A percentile compares a stretch with the other conserved stretches of the same genome.
Evolutionary conservation across 2,329 filamentous ascomycete species (phyloP).

Genomic region (Seiridium cupressi): DNA sequence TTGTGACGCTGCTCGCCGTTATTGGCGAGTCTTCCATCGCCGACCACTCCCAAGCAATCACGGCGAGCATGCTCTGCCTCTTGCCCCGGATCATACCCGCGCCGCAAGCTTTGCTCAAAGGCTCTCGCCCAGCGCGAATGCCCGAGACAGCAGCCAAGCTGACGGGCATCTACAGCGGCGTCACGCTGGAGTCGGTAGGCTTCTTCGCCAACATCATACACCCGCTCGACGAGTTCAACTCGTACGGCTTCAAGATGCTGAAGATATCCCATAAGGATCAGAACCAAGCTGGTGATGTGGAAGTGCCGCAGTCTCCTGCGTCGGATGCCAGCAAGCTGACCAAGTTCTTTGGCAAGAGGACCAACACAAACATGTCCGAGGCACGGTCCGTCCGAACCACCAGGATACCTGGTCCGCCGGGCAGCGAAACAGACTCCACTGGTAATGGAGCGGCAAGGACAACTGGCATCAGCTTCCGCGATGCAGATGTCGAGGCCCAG

Average conservation of each 20-base stretch:
- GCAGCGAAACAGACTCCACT: conserved; percentile 12
- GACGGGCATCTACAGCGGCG: conserved; percentile 57
- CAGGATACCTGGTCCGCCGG: conserved; percentile 14
- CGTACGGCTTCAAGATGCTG: conserved; percentile 47
- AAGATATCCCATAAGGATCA: conserved; percentile 44
- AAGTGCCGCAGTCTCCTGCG: conserved; percentile 12
- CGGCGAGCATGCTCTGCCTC: conserved; percentile 55
- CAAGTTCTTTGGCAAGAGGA: conserved; percentile 13
- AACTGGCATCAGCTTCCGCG: conserved; percentile 14
- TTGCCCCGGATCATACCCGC: conserved; percentile 61
- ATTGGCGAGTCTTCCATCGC: conserved; percentile 60
- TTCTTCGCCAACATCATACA: conserved; percentile 63
- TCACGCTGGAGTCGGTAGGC: conserved; percentile 51
- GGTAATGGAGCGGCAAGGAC: conserved; percentile 8
- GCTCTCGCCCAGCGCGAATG: conserved; percentile 52
- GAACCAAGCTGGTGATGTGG: conserved; percentile 20
- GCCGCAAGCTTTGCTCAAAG: conserved; percentile 60
- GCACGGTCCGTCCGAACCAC: background rate
- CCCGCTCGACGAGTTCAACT: conserved; percentile 46
- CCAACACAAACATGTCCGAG: conserved; percentile 10
- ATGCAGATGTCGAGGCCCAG: conserved; percentile 21
- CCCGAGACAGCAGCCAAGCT: conserved; percentile 54
- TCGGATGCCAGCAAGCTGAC: conserved; percentile 8
- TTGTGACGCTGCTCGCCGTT: conserved; percentile 61
- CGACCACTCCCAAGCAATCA: conserved; percentile 57